Conservation (phyloP, 169 alveolate species). For the Plasmodium relictum region DNA sequence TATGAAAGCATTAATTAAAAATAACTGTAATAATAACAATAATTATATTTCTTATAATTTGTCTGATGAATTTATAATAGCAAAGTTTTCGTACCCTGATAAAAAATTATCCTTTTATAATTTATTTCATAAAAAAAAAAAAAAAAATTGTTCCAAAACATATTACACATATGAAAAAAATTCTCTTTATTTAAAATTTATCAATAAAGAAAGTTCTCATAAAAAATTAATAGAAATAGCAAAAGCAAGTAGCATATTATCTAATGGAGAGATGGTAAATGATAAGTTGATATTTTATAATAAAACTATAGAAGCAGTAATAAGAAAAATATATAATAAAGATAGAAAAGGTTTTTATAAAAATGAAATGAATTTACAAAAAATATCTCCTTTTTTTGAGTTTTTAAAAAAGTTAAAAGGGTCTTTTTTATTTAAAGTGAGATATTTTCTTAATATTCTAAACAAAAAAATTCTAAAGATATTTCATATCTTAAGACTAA, state of each 20-base stretch:
- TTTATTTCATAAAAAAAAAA: background rate
- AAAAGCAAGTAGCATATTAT: constrained; percentile 9
- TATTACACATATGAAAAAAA: background rate
- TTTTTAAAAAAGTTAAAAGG: background rate
- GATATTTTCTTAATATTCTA: background rate
- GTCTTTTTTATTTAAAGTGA: background rate
- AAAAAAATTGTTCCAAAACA: background rate
- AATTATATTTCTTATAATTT: background rate
- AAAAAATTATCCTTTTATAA: background rate
- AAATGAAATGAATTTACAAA: background rate
- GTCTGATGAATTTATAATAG: constrained; percentile 9
- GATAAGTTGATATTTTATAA: background rate
- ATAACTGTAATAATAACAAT: background rate
- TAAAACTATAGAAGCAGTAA: constrained; percentile 28
- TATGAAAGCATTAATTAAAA: background rate
- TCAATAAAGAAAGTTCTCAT: constrained; percentile 27
- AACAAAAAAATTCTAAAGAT: constrained; percentile 2
- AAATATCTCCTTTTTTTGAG: background rate
- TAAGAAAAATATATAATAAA: constrained; percentile 14
- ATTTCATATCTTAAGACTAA: no score
- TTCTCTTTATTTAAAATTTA: constrained; percentile 29
- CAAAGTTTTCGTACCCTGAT: background rate
- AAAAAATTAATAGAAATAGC: constrained; percentile 18
- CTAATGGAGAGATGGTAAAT: constrained; percentile 29
- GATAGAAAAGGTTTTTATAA: constrained; percentile 8